A percentile compares a stretch with the other conserved stretches of the same genome.
phyloP scores from a whole-genome alignment of 352 stramenopile genomes.

The Saprolegnia diclina region DNA sequence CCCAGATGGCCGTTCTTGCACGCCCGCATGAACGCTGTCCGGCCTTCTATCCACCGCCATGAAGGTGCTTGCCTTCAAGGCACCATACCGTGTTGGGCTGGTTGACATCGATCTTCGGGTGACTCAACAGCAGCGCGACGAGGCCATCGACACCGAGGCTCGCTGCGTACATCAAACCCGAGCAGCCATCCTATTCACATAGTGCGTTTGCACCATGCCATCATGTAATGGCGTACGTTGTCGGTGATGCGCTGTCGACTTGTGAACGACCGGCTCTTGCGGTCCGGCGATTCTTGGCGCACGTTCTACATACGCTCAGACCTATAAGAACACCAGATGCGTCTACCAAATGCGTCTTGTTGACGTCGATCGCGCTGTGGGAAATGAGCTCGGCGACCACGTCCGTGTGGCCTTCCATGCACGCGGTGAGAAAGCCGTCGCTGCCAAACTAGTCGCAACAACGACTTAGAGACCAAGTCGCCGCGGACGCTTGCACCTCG shows the following conservation, averaged over 20 bases:
- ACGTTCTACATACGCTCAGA: constrained; percentile 2
- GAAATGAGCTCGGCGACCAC: neutral
- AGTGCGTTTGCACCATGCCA: no score
- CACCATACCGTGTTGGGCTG: neutral
- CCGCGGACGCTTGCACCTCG: neutral
- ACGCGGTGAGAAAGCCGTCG: constrained; percentile 8
- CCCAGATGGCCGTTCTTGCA: constrained; percentile 15
- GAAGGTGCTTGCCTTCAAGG: neutral
- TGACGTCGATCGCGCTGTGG: neutral
- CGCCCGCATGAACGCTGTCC: constrained; percentile 11
- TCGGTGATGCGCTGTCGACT: neutral
- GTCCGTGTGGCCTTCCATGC: constrained; percentile 1
- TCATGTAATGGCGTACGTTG: neutral
- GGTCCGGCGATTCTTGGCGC: neutral
- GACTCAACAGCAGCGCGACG: neutral
- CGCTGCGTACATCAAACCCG: constrained; percentile 12
- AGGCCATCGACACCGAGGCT: neutral
- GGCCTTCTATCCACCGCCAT: neutral
- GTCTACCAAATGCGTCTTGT: neutral
- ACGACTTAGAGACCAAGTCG: neutral
- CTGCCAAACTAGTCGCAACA: neutral
- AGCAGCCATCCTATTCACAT: constrained; percentile 1
- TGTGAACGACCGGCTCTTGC: neutral
- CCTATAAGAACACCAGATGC: neutral
- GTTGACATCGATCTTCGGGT: constrained; percentile 16